Evolutionary conservation across 2,329 filamentous ascomycete species (phyloP), one percentile per base, ranked within the genome.

Genomic region (Cladorrhinum sp.): DNA sequence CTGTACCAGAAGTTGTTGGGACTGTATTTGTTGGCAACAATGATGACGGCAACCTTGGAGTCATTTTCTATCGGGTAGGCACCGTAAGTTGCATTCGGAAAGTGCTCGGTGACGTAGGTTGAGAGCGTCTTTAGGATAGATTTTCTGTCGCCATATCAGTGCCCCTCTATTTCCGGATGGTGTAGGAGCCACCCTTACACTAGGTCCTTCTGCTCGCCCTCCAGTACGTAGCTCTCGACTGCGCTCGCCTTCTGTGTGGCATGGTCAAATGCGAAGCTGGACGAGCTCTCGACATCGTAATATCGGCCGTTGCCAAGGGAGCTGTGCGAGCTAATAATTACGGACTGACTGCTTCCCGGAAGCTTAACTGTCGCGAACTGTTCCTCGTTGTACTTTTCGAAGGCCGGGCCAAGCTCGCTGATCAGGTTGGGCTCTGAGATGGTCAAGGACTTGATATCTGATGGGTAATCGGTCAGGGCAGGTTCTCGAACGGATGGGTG

Each of bases 1-100:
- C 16, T 77, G 48, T 79, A 92, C 92, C 95, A 98, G 82, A 92
- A 99, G 82, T 99, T 99, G 74, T 93, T 92, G 7, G 96, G 95
- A 70, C 91, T 96, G 80, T 98, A 98, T 76, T 97, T 97, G 81
- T 95, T 97, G 59, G 93, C 91, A 53, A 96, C 93, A 55, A 96
- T 86, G 58, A 96, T 77, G 65, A 97, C 81, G 52, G 92, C 91
- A 62, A 98, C 77, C 68, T 87, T 86, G 25, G 85, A 84, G 73
- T 93, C 90, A 65, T 88, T 81, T 68, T 91, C 85, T 67, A 86
- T 87, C 10, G 93, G 91, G 74, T 91, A 97, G 53, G 91, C 91
- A 66, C 93, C 92, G 67, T 89, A 89, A 12, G 90, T 86, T 57
- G 88, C 89, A 69, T 85, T 89, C 9, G 91, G 87, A 74, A 93